phyloP scores from a whole-genome alignment of 1,284 basidiomycete species.

The Sparassis latifolia region DNA sequence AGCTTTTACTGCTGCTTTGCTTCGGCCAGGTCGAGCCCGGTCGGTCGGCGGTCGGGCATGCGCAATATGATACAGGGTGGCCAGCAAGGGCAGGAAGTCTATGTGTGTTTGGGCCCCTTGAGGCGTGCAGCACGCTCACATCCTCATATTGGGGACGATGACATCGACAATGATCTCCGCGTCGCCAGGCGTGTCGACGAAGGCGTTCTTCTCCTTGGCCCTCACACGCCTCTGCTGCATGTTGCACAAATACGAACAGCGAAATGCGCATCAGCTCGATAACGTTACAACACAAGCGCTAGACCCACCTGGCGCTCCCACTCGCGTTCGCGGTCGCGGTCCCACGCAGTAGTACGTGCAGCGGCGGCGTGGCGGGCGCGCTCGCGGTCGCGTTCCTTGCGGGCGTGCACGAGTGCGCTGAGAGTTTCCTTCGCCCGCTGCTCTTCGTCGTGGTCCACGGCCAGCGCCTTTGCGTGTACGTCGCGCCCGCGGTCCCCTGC shows the following conservation, averaged over 20 bases:
- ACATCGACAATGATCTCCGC: background rate
- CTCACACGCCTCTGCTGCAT: background rate
- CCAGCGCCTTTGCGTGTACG: constrained; percentile 10
- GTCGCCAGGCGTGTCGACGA: background rate
- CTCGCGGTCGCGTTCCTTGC: constrained; percentile 20
- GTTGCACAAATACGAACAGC: background rate
- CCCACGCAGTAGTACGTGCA: background rate
- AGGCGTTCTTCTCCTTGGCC: background rate
- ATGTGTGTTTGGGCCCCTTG: too few species aligned
- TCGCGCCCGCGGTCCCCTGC: constrained; percentile 9
- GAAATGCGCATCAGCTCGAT: background rate
- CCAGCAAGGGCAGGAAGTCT: too few species aligned
- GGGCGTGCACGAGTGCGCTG: constrained; percentile 15
- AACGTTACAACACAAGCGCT: background rate
- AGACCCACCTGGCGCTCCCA: constrained; percentile 9
- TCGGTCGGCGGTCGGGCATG: too few species aligned
- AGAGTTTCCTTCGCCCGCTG: constrained; percentile 12
- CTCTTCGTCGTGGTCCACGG: constrained; percentile 3
- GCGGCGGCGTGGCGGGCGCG: constrained; percentile 14
- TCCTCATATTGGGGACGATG: background rate
- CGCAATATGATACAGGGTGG: too few species aligned
- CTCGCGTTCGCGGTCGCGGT: constrained; percentile 1
- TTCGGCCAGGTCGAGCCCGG: too few species aligned
- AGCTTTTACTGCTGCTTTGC: too few species aligned
- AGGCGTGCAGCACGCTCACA: too few species aligned